Conservation (phyloP, 352 stramenopile genomes). For the Globisporangium mamillatum region DNA sequence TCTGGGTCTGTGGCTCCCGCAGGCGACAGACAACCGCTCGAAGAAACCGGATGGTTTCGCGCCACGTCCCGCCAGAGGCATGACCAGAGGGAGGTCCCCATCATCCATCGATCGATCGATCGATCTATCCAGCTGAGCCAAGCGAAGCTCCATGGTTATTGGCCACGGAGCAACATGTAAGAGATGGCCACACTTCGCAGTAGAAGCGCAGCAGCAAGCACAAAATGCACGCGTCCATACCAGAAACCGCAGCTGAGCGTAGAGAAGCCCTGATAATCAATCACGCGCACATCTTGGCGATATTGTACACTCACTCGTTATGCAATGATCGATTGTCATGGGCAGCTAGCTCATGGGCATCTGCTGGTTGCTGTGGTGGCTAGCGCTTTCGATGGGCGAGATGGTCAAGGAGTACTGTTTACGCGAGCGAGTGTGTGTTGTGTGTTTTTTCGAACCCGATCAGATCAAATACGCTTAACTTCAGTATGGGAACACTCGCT, state of each 20-base stretch:
- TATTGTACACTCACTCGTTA: not conserved
- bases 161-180: not conserved
- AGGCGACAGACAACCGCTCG: not conserved
- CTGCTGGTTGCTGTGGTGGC: no score
- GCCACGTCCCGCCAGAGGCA: not conserved
- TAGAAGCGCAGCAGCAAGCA: not conserved
- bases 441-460: not conserved
- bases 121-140: not conserved
- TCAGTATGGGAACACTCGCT: not conserved
- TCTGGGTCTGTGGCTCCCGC: not conserved
- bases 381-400: not conserved
- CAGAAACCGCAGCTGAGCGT: not conserved
- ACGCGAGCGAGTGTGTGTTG: not conserved
- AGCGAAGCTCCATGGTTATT: not conserved
- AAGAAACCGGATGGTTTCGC: constrained; percentile 16
- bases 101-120: not conserved
- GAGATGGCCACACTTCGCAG: not conserved
- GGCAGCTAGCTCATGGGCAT: not conserved
- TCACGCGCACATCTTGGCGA: not conserved
- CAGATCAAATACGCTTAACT: not conserved
- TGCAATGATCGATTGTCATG: not conserved
- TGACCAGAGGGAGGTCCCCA: not conserved
- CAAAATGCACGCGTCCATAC: not conserved
- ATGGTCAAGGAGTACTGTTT: not conserved
- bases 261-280: not conserved